Evolutionary conservation across 495 filamentous ascomycete genomes (phyloP).

Genomic region (Aspergillus ostianus): DNA sequence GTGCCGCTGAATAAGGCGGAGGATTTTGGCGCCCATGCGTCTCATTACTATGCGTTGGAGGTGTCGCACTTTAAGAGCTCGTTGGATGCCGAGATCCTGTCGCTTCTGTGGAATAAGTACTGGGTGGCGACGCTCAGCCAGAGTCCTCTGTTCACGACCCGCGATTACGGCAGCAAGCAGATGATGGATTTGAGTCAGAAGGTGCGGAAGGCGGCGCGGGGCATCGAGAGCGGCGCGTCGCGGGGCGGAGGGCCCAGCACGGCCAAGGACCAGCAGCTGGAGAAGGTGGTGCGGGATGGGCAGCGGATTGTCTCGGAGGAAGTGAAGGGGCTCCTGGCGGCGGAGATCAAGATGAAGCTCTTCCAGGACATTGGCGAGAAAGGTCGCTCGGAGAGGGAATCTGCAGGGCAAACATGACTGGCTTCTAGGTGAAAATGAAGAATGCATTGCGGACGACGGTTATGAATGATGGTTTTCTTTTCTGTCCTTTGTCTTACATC

Average conservation of each 20-base stretch:
- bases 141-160: constrained; percentile 86
- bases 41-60: constrained; percentile 84
- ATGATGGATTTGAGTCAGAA: constrained; percentile 85
- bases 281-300: constrained; percentile 76
- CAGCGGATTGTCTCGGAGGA: constrained; percentile 85
- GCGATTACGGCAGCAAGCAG: constrained; percentile 89
- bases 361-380: constrained; percentile 65
- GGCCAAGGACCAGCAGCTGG: constrained; percentile 61
- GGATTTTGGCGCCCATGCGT: constrained; percentile 92
- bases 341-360: constrained; percentile 78
- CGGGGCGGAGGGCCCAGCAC: constrained; percentile 25
- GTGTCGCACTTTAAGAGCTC: constrained; percentile 91
- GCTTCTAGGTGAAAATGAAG: constrained; percentile 7
- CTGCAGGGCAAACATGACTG: not conserved
- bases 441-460: not conserved
- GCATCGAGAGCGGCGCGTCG: constrained; percentile 41
- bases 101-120: constrained; percentile 97
- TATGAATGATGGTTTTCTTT: not conserved
- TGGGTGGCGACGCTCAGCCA: constrained; percentile 99
- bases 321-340: constrained; percentile 76
- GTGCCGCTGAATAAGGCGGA: constrained; percentile 91
- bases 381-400: not conserved
- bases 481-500: not conserved
- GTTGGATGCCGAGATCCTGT: constrained; percentile 80
- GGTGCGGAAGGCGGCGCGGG: constrained; percentile 59